These are phyloP conservation scores for Periconia sp. DNA, from an alignment of 2,329 filamentous ascomycete genomes.

Conservation along the genomic window DNA sequence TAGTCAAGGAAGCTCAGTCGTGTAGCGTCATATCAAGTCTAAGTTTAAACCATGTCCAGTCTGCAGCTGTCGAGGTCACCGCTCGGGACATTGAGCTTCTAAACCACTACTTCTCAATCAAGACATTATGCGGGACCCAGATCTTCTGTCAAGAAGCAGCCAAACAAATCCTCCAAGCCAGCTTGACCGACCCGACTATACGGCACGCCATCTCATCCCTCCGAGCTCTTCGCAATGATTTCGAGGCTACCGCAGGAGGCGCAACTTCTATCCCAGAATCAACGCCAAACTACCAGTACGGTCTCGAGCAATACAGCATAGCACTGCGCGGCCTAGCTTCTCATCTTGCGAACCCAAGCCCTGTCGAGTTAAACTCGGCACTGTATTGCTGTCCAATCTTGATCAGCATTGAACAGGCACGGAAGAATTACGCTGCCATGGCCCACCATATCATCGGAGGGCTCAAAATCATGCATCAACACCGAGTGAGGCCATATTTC, in stretches of 20 bases:
- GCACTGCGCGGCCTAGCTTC: slow-evolving; percentile 46
- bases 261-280: slow-evolving; percentile 28
- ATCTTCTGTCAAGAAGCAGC: slow-evolving; percentile 18
- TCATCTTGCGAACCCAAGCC: slow-evolving; percentile 33
- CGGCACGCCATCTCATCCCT: slow-evolving; percentile 39
- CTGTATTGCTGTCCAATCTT: slow-evolving; percentile 52
- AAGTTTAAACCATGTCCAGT: slow-evolving; percentile 5
- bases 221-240: slow-evolving; percentile 38
- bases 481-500: slow-evolving; percentile 42
- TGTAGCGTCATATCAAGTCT: slow-evolving; percentile 7
- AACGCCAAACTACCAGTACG: slow-evolving; percentile 37
- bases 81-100: slow-evolving; percentile 17
- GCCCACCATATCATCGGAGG: slow-evolving; percentile 48
- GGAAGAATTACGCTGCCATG: slow-evolving; percentile 46
- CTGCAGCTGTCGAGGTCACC: slow-evolving; percentile 7
- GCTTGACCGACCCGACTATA: slow-evolving; percentile 28
- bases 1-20: slow-evolving; percentile 8
- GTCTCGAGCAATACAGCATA: slow-evolving; percentile 48
- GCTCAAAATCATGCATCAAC: slow-evolving; percentile 49
- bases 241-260: slow-evolving; percentile 38
- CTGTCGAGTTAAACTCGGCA: slow-evolving; percentile 40
- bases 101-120: slow-evolving; percentile 21
- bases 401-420: slow-evolving; percentile 52
- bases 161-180: slow-evolving; percentile 16
- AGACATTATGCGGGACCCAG: slow-evolving; percentile 15